These are phyloP conservation scores for Thinopyrum elongatum DNA, from an alignment of 176 grass and related monocot genomes.

Conservation along the genomic window DNA sequence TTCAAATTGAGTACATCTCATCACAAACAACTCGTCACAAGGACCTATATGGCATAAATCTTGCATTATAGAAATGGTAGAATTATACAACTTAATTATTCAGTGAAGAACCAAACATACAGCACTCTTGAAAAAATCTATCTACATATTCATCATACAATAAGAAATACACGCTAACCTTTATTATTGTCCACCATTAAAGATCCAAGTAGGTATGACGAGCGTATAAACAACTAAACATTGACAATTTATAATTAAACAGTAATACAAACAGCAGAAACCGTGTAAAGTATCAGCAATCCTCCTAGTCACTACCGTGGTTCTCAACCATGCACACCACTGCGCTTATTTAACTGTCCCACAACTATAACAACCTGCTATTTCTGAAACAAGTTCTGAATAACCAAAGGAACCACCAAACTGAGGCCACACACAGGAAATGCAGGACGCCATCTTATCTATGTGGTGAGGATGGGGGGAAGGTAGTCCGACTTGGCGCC, in stretches of 20 bases:
- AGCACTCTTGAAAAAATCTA: no score
- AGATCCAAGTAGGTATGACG: neutral
- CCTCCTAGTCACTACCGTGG: neutral
- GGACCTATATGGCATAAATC: no score
- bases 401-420: conserved; percentile 6
- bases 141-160: no score
- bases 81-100: no score
- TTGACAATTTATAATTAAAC: neutral
- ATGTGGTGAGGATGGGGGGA: conserved; percentile 75
- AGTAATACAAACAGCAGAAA: neutral
- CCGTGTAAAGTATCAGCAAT: neutral
- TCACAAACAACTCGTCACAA: no score
- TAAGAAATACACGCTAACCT: no score
- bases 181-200: no score
- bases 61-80: no score
- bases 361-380: neutral
- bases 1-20: no score
- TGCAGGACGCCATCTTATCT: conserved; percentile 5
- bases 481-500: conserved; percentile 69
- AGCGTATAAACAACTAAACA: neutral
- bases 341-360: conserved; percentile 1
- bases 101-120: no score
- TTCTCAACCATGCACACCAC: conserved; percentile 22
- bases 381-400: conserved; percentile 1
- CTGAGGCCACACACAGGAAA: neutral